Percentiles rank a stretch among this genome's conserved stretches.
Conservation (phyloP, 2,329 filamentous ascomycete species). For the Talaromyces amestolkiae region DNA sequence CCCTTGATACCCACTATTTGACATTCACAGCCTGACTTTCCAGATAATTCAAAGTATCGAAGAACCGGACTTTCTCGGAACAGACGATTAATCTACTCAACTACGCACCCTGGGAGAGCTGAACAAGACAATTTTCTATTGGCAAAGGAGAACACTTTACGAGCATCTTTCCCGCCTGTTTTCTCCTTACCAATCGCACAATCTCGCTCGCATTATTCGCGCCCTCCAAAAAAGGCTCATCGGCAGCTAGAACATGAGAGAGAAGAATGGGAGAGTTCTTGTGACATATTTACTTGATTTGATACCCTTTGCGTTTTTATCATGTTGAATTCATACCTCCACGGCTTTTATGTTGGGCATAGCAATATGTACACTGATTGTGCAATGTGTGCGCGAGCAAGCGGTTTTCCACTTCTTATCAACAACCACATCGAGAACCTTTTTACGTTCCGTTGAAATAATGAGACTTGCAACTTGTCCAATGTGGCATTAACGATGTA, state of each 20-base stretch:
- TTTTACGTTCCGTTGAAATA: not conserved
- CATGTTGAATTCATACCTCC: not conserved
- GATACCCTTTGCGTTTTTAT: slow-evolving; percentile 16
- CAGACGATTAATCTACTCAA: slow-evolving; percentile 25
- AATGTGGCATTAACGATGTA: not conserved
- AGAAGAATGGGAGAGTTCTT: slow-evolving; percentile 36
- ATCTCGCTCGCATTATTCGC: not conserved
- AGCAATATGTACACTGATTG: not conserved
- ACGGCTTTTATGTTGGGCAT: not conserved
- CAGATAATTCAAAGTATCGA: slow-evolving; percentile 30
- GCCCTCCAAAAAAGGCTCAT: too few species aligned
- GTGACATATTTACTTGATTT: slow-evolving; percentile 17
- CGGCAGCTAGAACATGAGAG: slow-evolving; percentile 17
- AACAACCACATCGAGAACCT: not conserved
- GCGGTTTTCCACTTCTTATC: not conserved
- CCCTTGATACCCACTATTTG: not conserved
- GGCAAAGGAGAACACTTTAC: slow-evolving; percentile 21
- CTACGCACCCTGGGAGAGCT: slow-evolving; percentile 22
- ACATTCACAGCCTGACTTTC: slow-evolving; percentile 25
- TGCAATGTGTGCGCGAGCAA: not conserved
- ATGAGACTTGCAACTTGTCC: not conserved
- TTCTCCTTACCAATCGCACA: not conserved
- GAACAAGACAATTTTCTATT: not conserved
- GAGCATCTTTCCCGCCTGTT: slow-evolving; percentile 29
- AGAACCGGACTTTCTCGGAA: not conserved